Evolutionary conservation across 2,329 filamentous ascomycete species (phyloP).

Genomic region (Aspergillus versicolor): DNA sequence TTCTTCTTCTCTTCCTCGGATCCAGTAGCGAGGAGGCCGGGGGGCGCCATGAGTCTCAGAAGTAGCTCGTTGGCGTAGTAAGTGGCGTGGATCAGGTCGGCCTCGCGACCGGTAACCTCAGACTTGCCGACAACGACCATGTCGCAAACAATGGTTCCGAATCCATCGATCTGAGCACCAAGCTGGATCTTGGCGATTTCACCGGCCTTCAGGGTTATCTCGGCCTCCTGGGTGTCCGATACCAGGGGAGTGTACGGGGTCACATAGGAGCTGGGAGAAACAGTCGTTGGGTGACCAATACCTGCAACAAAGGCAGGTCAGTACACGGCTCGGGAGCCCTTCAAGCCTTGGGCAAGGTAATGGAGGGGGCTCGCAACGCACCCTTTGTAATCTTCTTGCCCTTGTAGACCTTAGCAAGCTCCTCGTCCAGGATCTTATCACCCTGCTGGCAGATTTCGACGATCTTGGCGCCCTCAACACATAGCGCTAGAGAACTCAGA

Average conservation of each 20-base stretch:
- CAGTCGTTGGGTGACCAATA: slow-evolving; percentile 88
- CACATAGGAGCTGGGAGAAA: slow-evolving; percentile 90
- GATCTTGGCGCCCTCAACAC: slow-evolving; percentile 85
- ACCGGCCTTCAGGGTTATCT: slow-evolving; percentile 72
- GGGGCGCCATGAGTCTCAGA: slow-evolving; percentile 83
- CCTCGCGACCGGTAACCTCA: slow-evolving; percentile 71
- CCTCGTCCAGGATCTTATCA: slow-evolving; percentile 90
- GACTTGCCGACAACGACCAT: slow-evolving; percentile 73
- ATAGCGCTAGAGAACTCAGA: slow-evolving; percentile 52
- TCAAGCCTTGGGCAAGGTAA: neutral
- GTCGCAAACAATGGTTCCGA: slow-evolving; percentile 94
- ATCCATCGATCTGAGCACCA: slow-evolving; percentile 97
- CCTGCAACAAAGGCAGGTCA: slow-evolving; percentile 52
- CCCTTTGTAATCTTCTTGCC: slow-evolving; percentile 97
- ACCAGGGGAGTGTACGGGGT: slow-evolving; percentile 94
- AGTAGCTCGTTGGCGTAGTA: slow-evolving; percentile 96
- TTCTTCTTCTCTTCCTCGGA: slow-evolving; percentile 96
- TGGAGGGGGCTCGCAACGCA: slow-evolving; percentile 40
- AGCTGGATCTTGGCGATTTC: slow-evolving; percentile 97
- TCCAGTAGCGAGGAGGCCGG: slow-evolving; percentile 77
- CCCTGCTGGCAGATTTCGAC: slow-evolving; percentile 93
- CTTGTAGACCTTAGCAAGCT: slow-evolving; percentile 93
- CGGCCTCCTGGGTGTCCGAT: slow-evolving; percentile 82
- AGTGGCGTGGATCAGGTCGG: slow-evolving; percentile 85
- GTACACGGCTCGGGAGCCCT: slow-evolving; percentile 4